Evolutionary conservation across 257 asterid species (phyloP).

Genomic region (Solanum piurae): DNA sequence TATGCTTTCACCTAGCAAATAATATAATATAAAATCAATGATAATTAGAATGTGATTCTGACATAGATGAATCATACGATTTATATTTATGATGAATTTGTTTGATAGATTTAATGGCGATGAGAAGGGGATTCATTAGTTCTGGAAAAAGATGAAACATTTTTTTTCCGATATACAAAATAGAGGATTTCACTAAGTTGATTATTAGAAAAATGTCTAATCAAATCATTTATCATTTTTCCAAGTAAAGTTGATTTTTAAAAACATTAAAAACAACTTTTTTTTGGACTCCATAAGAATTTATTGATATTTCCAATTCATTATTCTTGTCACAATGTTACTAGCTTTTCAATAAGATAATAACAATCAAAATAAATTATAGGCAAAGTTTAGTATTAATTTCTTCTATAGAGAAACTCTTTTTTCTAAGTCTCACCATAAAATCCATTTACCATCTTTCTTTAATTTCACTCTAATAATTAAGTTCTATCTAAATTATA

Average conservation of each 20-base stretch:
- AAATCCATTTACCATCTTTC: too few species aligned
- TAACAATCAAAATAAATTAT: too few species aligned
- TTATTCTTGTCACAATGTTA: too few species aligned
- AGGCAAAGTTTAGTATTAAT: too few species aligned
- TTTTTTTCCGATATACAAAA: neutral
- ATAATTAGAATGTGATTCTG: neutral
- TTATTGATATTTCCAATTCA: neutral
- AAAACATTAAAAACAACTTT: neutral
- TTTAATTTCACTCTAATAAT: too few species aligned
- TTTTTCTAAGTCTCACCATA: too few species aligned
- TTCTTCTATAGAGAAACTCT: too few species aligned
- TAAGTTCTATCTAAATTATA: too few species aligned
- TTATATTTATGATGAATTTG: neutral
- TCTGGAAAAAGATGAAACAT: neutral
- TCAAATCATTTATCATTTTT: neutral
- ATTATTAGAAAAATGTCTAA: neutral
- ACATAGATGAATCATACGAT: accelerated
- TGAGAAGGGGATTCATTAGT: too few species aligned
- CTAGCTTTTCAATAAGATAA: too few species aligned
- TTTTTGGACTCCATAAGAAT: neutral
- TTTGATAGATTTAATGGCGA: neutral
- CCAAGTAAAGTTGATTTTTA: neutral
- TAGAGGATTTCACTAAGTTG: neutral
- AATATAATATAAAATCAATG: neutral
- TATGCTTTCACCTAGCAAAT: neutral